Base-by-base conservation (phyloP, 2,329 filamentous ascomycete species). In the Proliferodiscus dingleyae region DNA sequence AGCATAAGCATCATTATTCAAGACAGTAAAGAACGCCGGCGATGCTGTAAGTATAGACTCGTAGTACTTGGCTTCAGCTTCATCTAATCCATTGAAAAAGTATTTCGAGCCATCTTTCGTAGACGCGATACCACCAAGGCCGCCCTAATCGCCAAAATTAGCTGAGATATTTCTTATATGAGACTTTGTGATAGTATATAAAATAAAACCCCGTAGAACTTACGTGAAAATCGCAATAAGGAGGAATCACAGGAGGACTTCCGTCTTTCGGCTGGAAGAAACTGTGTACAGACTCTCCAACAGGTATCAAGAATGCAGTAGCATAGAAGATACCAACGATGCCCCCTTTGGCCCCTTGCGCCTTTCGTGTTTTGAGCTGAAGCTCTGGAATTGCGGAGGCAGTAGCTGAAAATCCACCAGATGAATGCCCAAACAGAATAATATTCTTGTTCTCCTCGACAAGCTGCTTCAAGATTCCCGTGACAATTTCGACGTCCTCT, bases 11-110 rank as follows among this genome's bases (percentile, higher is more conserved):
- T 50, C 41, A 22, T 47, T 50, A 11, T 26, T 30, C 15, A 45
- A 32, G 4, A 45, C 16, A 1, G 45, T 47, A 7, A 10, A 30
- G 29, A 41, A 37, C 5, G 42, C 16, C 5, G 45, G 6, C 3
- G 48, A 45, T 15, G 41, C 41, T 5, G 45, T 47, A 5, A 50
- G 36, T 5, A 37, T 42, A 1, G 32, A 34, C 33, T 45, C 48
- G 18, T 50, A 47, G 18, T 33, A 5, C 16, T 41, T 37, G 5
- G 48, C 45, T 24, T 30, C 10, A 8, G 21, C 26, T 5, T 45
- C 26, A 8, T 33, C 24, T 18, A 50, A 16, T 11, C 45, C 45
- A 22, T 50, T 47, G 28, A 50, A 47, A 33, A 50, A 47, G 24
- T 38, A 50, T 22, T 47, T 47, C 18, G 37, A 37, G 2, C 30